These are phyloP conservation scores for Aspergillus heteromorphus DNA, from an alignment of 495 filamentous ascomycete species.

Conservation along the genomic window DNA sequence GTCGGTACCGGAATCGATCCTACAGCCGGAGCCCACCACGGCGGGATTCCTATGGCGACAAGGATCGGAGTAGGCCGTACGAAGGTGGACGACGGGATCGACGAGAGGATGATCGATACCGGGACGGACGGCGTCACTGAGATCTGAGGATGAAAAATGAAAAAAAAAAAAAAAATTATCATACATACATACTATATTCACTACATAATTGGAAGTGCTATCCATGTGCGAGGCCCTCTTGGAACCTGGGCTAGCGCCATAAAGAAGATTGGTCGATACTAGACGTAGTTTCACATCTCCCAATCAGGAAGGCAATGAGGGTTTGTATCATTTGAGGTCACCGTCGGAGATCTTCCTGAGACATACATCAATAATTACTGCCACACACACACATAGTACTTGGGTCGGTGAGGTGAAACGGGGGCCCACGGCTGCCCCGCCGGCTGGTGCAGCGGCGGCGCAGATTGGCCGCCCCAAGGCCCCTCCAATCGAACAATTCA, in stretches of 20 bases:
- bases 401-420: constrained; percentile 17
- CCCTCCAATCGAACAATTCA: background rate
- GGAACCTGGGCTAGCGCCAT: too few species aligned
- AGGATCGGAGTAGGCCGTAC: constrained; percentile 9
- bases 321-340: too few species aligned
- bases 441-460: background rate
- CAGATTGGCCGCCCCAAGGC: constrained; percentile 10
- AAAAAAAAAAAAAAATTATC: background rate
- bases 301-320: too few species aligned
- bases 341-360: too few species aligned
- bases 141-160: background rate
- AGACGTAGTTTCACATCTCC: too few species aligned
- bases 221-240: too few species aligned
- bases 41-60: constrained; percentile 19
- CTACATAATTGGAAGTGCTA: too few species aligned
- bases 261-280: too few species aligned
- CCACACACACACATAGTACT: too few species aligned
- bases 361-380: too few species aligned
- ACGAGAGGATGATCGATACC: constrained; percentile 29
- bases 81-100: constrained; percentile 19
- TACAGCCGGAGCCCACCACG: constrained; percentile 49
- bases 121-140: constrained; percentile 22
- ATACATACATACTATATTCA: background rate
- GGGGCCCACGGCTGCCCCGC: constrained; percentile 13
- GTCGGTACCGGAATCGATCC: constrained; percentile 30